Percentiles rank a stretch among this genome's conserved stretches.
These are phyloP conservation scores for Zancudomyces culisetae DNA, from an alignment of 371 early-diverging fungal species.

Conservation along the genomic window DNA sequence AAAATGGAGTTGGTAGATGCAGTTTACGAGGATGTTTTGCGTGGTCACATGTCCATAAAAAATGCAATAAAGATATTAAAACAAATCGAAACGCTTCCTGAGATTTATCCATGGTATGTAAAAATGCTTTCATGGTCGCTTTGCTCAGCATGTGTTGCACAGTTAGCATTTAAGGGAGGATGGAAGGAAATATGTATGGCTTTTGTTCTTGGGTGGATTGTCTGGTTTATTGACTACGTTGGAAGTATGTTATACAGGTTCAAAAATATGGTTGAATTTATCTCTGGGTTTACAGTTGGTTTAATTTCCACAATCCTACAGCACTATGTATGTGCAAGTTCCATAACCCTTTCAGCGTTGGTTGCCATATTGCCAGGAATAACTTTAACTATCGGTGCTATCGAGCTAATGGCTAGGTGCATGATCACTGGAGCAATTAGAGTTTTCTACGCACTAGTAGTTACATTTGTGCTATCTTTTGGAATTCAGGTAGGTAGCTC, in stretches of 20 bases:
- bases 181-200: conserved; percentile 39
- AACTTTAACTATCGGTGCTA: conserved; percentile 52
- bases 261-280: conserved; percentile 21
- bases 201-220: conserved; percentile 31
- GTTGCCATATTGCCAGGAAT: conserved; percentile 51
- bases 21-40: conserved; percentile 14
- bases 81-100: conserved; percentile 9
- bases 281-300: conserved; percentile 27
- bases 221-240: conserved; percentile 32
- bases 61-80: conserved; percentile 10
- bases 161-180: conserved; percentile 41
- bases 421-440: conserved; percentile 65
- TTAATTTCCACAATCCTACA: conserved; percentile 23
- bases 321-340: conserved; percentile 31
- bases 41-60: conserved; percentile 21
- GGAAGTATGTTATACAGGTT: conserved; percentile 38
- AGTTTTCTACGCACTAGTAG: conserved; percentile 56
- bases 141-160: conserved; percentile 32
- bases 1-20: conserved; percentile 1
- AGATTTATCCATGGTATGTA: conserved; percentile 17
- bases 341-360: conserved; percentile 39
- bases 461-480: conserved; percentile 49
- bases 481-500: conserved; percentile 49
- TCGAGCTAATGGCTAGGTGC: conserved; percentile 65
- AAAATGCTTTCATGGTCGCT: conserved; percentile 17